A percentile compares a stretch with the other conserved stretches of the same genome.
These are phyloP conservation scores for Fomes fomentarius DNA, from an alignment of 1,284 basidiomycete species.

Conservation along the genomic window DNA sequence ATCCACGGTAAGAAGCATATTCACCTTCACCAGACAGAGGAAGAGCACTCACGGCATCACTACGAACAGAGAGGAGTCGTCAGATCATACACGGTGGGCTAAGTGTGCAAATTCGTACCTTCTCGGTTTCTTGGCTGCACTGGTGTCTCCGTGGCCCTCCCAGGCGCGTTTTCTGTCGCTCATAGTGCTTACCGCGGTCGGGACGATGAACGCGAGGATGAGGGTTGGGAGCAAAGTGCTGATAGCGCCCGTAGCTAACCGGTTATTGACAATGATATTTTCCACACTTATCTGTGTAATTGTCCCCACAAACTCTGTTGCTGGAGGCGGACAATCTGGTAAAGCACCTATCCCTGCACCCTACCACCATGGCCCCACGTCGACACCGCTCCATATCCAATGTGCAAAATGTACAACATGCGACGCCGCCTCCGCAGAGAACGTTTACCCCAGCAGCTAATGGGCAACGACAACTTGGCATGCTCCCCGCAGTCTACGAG, in stretches of 20 bases:
- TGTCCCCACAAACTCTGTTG: neutral
- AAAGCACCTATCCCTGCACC: constrained; percentile 3
- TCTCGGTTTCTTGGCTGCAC: constrained; percentile 66
- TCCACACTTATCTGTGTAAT: neutral
- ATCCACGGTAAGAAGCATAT: constrained; percentile 53
- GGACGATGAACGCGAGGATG: neutral
- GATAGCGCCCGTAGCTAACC: neutral
- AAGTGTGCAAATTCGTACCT: constrained; percentile 51
- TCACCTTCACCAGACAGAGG: constrained; percentile 64
- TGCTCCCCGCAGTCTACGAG: constrained; percentile 47
- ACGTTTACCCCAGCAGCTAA: constrained; percentile 27
- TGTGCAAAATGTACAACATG: constrained; percentile 18
- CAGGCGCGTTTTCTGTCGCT: constrained; percentile 41
- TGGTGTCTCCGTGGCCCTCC: constrained; percentile 49
- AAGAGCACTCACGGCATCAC: constrained; percentile 67
- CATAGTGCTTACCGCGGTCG: constrained; percentile 25
- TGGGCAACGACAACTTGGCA: constrained; percentile 28
- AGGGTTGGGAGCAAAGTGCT: neutral
- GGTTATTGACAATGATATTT: neutral
- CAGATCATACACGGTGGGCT: constrained; percentile 8
- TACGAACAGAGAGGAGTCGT: constrained; percentile 35
- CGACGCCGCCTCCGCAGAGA: constrained; percentile 21
- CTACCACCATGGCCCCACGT: constrained; percentile 29
- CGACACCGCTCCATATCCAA: constrained; percentile 33
- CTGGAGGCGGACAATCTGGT: neutral